Base-by-base conservation (phyloP, 495 filamentous ascomycete genomes). In the Aspergillus bridgeri region DNA sequence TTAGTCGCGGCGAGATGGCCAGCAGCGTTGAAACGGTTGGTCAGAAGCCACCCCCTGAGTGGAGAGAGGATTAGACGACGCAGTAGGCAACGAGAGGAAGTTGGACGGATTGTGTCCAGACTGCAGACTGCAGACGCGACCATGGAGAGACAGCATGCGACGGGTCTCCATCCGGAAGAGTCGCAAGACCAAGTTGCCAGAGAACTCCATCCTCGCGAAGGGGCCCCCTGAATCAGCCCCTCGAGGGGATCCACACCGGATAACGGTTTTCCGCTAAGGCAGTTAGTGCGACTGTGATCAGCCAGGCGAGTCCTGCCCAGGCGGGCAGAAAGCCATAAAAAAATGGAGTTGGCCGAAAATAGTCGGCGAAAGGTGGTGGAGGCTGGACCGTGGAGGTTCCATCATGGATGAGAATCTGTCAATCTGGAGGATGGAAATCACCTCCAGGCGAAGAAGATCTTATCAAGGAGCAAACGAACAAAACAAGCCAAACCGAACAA, bases 241-340 rank as follows among this genome's bases (percentile, higher is more conserved):
- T 53, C 52, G 52, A 47, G 23, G 42, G 48, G 46, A 51, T 46
- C 61, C 61, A 64, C 58, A 48, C 27, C 24, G 54, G 51, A 52
- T 58, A 64, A 64, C 61, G 61, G 58, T 60, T 64, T 51, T 57
- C 51, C 53, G 54, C 44, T 42, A 38, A 48, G 48, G 48, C 46
- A 29, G 29, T 50, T 50, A 24, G 24, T 21, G 18, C 15, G 45
- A 20, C 45, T 23, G 5, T 47, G 19, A 47, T 47, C 45, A 54
- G 19, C 52, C 19, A 54, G 44, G 42, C n/a, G n/a, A 24, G n/a
- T 27, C 48, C 21, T 50, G 17, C 21, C 20, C 11, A 24, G 48
- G 24, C 48, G 19, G 11, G 6, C 48, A 50, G 17, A n/a, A n/a
- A n/a, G n/a, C n/a, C n/a, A n/a, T n/a, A n/a, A n/a, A 24, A 50